phyloP scores from a whole-genome alignment of 2,329 filamentous ascomycete species.

The Aspergillus felis region DNA sequence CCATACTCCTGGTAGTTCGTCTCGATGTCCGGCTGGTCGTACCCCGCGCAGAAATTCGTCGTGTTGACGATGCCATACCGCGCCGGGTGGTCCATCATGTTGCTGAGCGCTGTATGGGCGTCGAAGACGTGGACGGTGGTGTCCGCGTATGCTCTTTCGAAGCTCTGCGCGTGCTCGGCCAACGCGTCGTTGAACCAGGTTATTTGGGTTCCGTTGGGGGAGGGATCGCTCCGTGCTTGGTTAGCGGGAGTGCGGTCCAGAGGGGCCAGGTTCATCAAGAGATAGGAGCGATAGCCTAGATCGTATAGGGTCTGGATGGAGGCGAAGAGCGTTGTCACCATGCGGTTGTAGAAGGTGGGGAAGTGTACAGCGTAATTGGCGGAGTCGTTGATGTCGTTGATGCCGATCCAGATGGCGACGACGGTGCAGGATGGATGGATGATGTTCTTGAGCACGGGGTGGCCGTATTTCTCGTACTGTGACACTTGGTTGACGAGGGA shows the following conservation, averaged over 20 bases:
- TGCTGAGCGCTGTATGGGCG: constrained; percentile 40
- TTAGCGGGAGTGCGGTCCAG: constrained; percentile 45
- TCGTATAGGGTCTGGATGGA: constrained; percentile 40
- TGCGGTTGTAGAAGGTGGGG: constrained; percentile 41
- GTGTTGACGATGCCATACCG: constrained; percentile 45
- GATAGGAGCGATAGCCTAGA: constrained; percentile 44
- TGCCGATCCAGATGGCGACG: constrained; percentile 53
- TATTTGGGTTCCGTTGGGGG: constrained; percentile 47
- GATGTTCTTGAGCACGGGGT: constrained; percentile 35
- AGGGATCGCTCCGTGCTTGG: constrained; percentile 27
- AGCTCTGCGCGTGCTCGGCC: constrained; percentile 28
- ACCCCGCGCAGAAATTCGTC: constrained; percentile 44
- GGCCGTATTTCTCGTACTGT: constrained; percentile 46
- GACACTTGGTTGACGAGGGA: constrained; percentile 49
- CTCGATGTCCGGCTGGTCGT: constrained; percentile 45
- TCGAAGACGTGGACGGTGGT: constrained; percentile 44
- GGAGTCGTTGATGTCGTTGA: constrained; percentile 55
- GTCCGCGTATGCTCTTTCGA: constrained; percentile 29
- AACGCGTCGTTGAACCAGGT: constrained; percentile 44
- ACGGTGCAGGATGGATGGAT: constrained; percentile 36
- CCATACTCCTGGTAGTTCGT: constrained; percentile 44
- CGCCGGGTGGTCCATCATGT: constrained; percentile 40
- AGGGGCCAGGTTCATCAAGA: constrained; percentile 52
- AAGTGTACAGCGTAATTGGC: constrained; percentile 44
- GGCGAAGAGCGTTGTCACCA: constrained; percentile 41